phyloP scores from a whole-genome alignment of 805 yeast species.

The Candida tibetensis region DNA sequence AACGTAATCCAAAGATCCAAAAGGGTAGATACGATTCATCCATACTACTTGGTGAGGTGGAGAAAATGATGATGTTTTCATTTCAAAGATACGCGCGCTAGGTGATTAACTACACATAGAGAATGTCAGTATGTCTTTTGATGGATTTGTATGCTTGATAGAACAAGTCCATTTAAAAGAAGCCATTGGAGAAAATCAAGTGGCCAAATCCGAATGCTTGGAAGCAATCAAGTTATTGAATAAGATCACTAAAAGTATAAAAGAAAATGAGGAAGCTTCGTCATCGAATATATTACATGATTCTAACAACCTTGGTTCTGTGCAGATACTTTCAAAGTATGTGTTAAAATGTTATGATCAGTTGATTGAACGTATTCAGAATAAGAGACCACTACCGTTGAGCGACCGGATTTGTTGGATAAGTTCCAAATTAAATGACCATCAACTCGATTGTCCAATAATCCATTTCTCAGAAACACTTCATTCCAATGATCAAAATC shows the following conservation, averaged over 20 bases:
- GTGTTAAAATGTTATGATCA: conserved; percentile 22
- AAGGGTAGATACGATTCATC: no score
- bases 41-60: no score
- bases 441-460: conserved; percentile 19
- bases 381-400: conserved; percentile 2
- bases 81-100: no score
- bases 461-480: conserved; percentile 11
- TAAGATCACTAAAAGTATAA: conserved; percentile 13
- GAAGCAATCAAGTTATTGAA: conserved; percentile 25
- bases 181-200: conserved; percentile 13
- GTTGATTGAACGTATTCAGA: no score
- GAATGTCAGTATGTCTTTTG: background rate
- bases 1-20: conserved; percentile 37
- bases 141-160: conserved; percentile 7
- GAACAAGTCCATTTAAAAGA: conserved; percentile 15
- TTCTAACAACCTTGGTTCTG: no score
- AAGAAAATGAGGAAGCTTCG: no score
- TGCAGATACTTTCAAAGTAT: conserved; percentile 15
- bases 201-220: conserved; percentile 20
- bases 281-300: no score
- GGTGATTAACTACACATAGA: no score
- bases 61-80: no score
- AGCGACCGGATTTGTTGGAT: conserved; percentile 27
- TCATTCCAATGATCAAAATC: conserved; percentile 4
- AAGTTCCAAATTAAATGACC: conserved; percentile 17